Base-by-base conservation (phyloP, 2,329 filamentous ascomycete genomes). In the Fusarium dimerum region DNA sequence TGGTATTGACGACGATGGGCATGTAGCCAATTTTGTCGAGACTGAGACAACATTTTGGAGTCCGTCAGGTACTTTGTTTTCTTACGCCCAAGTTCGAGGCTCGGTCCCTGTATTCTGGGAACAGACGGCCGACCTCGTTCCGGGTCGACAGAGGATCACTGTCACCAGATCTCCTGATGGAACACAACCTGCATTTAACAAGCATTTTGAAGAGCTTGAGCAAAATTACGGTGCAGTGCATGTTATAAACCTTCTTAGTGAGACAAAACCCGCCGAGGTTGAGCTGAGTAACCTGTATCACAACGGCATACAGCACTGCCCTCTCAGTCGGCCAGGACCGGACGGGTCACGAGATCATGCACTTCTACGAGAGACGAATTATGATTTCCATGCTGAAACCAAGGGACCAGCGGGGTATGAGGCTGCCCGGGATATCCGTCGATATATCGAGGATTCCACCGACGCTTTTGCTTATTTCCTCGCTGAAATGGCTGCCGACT, bases 11-110 rank as follows among this genome's bases (percentile, higher is more conserved):
- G 94, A 99, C 68, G 92, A 97, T 66, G 94, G 94, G 13, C 91
- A 97, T 64, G 94, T 97, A 29, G 92, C 94, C 55, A 99, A 99
- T 71, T 99, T 96, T 72, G 94, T 97, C n/a, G 94, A 99, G 72
- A 94, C 92, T 0, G 94, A 99, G 73, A 96, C 92, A 0, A 85
- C 93, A 40, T 92, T 95, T 67, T 96, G 90, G 88, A 88, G 87
- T 62, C 89, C 89, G 1, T 83, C 85, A 1, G 83, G 84, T 4
- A 76, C 91, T 7, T 85, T 91, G 50, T 97, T 97, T 69, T 97
- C 94, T 0, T 99, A 97, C 71, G 90, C 87, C 2, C 94, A 99
- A 72, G 84, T 95, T 26, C 84, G 94, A 63, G 94, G 94, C 38
- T 97, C 92, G 7, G 90, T 99, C 8, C 94, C 94, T 1, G 81